A percentile compares a stretch with the other conserved stretches of the same genome.
These are phyloP conservation scores for Globisporangium viniferum DNA, from an alignment of 352 stramenopile species.

Conservation along the genomic window DNA sequence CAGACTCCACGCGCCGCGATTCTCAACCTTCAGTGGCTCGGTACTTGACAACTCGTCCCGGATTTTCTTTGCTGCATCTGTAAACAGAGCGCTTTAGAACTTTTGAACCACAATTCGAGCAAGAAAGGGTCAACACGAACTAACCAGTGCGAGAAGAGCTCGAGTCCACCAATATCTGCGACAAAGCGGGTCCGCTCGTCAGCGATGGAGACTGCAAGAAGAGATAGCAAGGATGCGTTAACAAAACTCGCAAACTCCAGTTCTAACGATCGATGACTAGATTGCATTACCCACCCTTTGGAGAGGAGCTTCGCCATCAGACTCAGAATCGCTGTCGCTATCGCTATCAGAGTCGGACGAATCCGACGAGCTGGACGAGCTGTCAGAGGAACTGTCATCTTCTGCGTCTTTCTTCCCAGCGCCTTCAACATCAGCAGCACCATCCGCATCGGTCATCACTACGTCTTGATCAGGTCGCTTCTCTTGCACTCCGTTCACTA, in stretches of 20 bases:
- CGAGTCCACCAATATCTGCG: slow-evolving; percentile 36
- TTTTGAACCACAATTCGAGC: not conserved
- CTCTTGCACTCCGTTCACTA: slow-evolving; percentile 15
- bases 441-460: slow-evolving; percentile 47
- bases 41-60: slow-evolving; percentile 53
- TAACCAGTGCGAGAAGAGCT: slow-evolving; percentile 37
- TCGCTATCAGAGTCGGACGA: slow-evolving; percentile 84
- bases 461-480: slow-evolving; percentile 43
- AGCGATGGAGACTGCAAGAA: slow-evolving; percentile 53
- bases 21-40: slow-evolving; percentile 79
- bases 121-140: slow-evolving; percentile 28
- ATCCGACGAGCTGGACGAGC: slow-evolving; percentile 78
- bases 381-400: slow-evolving; percentile 42
- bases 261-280: slow-evolving; percentile 21
- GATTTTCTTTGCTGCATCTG: slow-evolving; percentile 78
- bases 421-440: slow-evolving; percentile 24
- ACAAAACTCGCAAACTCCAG: slow-evolving; percentile 21
- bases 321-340: slow-evolving; percentile 83
- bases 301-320: slow-evolving; percentile 64
- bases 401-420: slow-evolving; percentile 29
- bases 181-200: slow-evolving; percentile 47
- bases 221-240: slow-evolving; percentile 16
- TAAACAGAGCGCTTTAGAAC: slow-evolving; percentile 7
- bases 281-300: slow-evolving; percentile 80
- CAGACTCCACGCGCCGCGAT: slow-evolving; percentile 81